Base-by-base conservation (phyloP, 352 stramenopile species). In the Pythium myriotylum region DNA sequence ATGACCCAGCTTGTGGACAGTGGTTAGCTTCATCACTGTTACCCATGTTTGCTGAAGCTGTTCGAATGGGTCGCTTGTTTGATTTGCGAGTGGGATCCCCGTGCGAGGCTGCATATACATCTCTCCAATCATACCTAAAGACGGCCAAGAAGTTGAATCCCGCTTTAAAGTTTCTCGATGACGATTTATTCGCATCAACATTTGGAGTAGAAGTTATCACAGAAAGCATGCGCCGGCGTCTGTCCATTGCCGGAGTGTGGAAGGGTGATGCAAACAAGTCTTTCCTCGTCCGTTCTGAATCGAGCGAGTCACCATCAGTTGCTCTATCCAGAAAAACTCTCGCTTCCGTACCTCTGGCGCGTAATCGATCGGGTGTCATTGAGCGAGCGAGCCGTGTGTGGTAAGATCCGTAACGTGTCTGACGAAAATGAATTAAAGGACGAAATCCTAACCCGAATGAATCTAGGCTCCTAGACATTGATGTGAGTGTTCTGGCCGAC, bases 241-340 rank as follows among this genome's bases (percentile, higher is more conserved):
- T 94, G 50, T 92, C 81, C 20, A 77, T 92, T 29, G 84, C 84
- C 52, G 84, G 84, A 37, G 79, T 94, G 23, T 94, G 82, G 84
- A 77, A 67, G 23, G 72, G 70, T 35, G 79, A 89, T 27, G 54
- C 67, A 16, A 86, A 81, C 47, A 79, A 79, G 24, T 87, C 81
- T 16, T 91, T 84, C 54, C 63, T 89, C 17, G 81, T 91, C 13
- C 84, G 54, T 9, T 33, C 35, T 1, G 80, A 69, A 43, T 64
- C 27, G 68, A 87, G 33, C 55, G 80, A 62, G 61, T 80, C 37
- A 56, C 77, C 42, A 29, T 56, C 22, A 45, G 54, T 24, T 24
- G 60, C 53, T 64, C 59, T 8, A 63, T 81, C 59, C 56, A 59
- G 59, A 14, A 73, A 68, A 22, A 54, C 70, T 4, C 52, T 72